Evolutionary conservation across 1,284 basidiomycete species (phyloP), one percentile per base, ranked within the genome.

Genomic region (Microbotryum scabiosae): DNA sequence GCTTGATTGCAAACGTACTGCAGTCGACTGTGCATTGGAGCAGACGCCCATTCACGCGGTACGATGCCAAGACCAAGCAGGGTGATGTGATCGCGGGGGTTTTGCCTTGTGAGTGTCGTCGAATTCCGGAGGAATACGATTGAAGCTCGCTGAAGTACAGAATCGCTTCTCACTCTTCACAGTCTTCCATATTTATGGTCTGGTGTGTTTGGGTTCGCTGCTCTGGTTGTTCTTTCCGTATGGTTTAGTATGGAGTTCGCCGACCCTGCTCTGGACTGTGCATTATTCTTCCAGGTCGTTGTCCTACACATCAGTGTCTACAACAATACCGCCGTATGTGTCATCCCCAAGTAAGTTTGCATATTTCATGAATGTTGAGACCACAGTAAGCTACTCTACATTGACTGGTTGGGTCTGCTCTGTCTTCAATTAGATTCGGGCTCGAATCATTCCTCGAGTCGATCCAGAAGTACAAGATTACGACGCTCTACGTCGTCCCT

Each of bases 381-480:
- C 7, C 7, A 30, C 30, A 30, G 8, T 10, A 9, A 30, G 30
- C 30, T 30, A 41, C 16, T 41, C 12, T 16, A 12, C 12, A 18
- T 41, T 41, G 36, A 41, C 36, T 41, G 2, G 16, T 41, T 18
- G 36, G 36, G 16, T 16, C 16, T 12, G 16, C 16, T 18, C 36
- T 16, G 16, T 41, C 36, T 18, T 18, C 36, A 16, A 41, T 41
- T 12, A 41, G 36, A 41, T 90, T 89, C 73, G 82, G 81, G 61
- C 84, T 87, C 56, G 76, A 78, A 23, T 78, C 78, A 23, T 85
- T 87, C 76, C 79, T 88, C 51, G 78, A 82, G 26, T 85, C 84
- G 70, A 84, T 90, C 59, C 78, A 83, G 61, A 80, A 79, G 25
- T 82, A 86, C 75, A 79, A 79, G 47, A 83, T 87, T 67, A 83